phyloP scores from a whole-genome alignment of 345 rosid species.

The Arabidopsis arenosa region DNA sequence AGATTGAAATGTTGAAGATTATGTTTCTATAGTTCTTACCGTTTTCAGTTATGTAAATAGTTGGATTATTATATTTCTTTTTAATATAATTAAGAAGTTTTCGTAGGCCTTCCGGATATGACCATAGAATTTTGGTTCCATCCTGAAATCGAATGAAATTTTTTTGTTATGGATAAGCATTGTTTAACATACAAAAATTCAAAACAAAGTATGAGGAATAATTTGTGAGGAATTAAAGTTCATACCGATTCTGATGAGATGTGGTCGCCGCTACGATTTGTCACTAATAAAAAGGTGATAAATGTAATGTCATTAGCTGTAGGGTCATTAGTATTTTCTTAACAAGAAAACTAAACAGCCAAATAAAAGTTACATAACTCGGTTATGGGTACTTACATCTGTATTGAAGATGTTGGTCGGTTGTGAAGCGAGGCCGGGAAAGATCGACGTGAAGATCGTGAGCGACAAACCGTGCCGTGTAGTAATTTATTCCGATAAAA shows the following conservation, averaged over 20 bases:
- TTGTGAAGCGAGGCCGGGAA: neutral
- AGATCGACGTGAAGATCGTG: neutral
- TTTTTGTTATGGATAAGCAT: neutral
- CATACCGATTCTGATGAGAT: conserved; percentile 39
- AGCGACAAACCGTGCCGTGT: neutral
- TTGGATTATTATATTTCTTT: conserved; percentile 32
- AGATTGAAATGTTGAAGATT: neutral
- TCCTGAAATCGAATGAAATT: conserved; percentile 12
- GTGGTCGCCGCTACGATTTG: conserved; percentile 34
- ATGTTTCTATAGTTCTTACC: conserved; percentile 1
- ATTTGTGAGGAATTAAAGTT: neutral
- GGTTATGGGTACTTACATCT: neutral
- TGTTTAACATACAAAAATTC: no score
- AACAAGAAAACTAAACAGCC: neutral
- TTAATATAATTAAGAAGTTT: conserved; percentile 26
- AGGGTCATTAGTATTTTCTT: neutral
- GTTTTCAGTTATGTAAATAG: conserved; percentile 37
- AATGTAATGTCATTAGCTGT: neutral
- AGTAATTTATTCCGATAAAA: conserved; percentile 30
- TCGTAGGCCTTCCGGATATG: conserved; percentile 28
- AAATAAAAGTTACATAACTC: neutral
- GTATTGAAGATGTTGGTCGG: neutral
- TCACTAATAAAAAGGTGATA: conserved; percentile 3
- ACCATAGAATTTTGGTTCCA: neutral
- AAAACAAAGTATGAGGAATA: no score